Evolutionary conservation across 345 rosid genomes (phyloP).

Genomic region (Corchorus capsularis): DNA sequence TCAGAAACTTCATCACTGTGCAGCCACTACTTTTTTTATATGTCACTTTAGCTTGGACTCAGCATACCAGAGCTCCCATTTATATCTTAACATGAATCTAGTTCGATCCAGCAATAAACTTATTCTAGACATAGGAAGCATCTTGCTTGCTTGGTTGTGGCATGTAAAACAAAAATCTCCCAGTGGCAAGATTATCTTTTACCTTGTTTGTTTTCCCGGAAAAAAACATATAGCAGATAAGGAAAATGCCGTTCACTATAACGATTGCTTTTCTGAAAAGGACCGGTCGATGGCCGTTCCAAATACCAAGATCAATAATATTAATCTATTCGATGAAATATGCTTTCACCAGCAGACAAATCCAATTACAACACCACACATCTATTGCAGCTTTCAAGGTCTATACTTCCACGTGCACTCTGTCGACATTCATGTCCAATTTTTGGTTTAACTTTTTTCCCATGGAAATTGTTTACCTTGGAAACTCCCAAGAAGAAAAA

Average conservation of each 20-base stretch:
- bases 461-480: not conserved
- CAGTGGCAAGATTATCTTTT: not conserved
- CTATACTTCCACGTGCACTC: not conserved
- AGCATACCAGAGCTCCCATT: not conserved
- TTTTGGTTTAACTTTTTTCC: not conserved
- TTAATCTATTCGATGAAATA: not conserved
- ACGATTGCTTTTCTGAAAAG: not conserved
- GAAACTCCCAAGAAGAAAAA: not conserved
- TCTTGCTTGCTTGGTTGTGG: not conserved
- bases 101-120: too few species aligned
- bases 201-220: not conserved
- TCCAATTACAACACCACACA: not conserved
- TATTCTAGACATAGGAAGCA: not conserved
- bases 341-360: not conserved
- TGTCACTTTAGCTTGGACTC: not conserved
- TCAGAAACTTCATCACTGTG: not conserved
- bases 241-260: not conserved
- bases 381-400: not conserved
- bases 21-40: not conserved
- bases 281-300: not conserved
- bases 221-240: not conserved
- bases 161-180: not conserved
- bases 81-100: not conserved
- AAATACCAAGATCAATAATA: constrained; percentile 3
- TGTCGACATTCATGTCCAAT: not conserved